Conservation (phyloP, 495 filamentous ascomycete genomes). For the Tuber magnatum region DNA sequence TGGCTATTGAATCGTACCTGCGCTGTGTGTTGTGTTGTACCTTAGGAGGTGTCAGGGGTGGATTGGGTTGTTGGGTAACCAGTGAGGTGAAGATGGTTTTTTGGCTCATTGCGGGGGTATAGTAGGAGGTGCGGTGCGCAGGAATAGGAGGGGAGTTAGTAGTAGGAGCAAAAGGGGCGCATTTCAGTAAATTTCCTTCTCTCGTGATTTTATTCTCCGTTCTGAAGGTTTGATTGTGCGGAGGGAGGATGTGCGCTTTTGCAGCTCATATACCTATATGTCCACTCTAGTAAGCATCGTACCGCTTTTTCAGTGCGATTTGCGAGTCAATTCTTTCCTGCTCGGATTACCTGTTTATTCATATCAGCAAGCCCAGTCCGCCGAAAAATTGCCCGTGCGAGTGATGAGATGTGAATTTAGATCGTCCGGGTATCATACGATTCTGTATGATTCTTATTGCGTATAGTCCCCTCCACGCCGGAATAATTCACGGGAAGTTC, state of each 20-base stretch:
- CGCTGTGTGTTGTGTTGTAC: background rate
- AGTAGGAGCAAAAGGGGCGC: background rate
- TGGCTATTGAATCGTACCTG: background rate
- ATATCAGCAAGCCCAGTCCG: background rate
- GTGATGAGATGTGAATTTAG: background rate
- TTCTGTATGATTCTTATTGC: background rate
- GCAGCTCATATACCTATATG: background rate
- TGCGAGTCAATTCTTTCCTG: background rate
- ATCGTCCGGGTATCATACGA: background rate
- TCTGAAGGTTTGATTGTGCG: background rate
- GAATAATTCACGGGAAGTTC: background rate
- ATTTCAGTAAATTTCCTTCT: background rate
- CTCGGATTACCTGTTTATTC: background rate
- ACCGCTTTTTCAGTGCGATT: background rate
- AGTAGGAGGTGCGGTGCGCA: background rate
- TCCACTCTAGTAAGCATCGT: background rate
- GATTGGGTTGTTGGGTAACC: background rate
- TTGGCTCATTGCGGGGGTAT: background rate
- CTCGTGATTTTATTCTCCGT: background rate
- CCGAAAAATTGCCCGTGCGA: background rate
- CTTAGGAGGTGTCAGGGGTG: background rate
- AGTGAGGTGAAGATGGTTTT: background rate
- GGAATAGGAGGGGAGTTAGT: background rate
- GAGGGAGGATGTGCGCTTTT: background rate
- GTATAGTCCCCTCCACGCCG: background rate